Conservation (phyloP, 2,329 filamentous ascomycete species). For the Pseudohalonectria lignicola region DNA sequence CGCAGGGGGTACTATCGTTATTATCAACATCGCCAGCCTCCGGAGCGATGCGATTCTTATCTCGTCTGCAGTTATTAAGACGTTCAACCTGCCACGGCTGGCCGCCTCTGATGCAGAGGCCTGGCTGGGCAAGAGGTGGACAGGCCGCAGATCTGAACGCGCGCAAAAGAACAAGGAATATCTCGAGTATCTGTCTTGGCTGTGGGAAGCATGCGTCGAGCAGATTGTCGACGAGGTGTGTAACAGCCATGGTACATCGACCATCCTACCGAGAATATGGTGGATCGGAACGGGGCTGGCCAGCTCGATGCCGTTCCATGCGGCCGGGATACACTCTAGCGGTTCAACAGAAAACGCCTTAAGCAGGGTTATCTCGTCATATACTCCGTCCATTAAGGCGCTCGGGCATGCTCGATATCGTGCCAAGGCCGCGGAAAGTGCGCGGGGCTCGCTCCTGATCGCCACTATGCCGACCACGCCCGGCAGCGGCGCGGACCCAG, state of each 20-base stretch:
- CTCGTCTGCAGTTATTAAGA: not conserved
- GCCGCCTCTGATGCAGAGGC: not conserved
- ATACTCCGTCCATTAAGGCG: not conserved
- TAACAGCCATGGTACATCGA: not conserved
- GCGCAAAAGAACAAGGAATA: not conserved
- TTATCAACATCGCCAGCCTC: not conserved
- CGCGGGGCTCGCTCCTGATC: not conserved
- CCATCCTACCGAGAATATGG: not conserved
- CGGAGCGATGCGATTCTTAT: not conserved
- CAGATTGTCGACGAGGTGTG: not conserved
- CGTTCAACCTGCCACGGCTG: not conserved
- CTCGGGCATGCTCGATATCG: not conserved
- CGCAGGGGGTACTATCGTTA: not conserved
- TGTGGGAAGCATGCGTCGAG: not conserved
- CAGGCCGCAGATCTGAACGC: not conserved
- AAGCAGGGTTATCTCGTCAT: too few relatives aligned
- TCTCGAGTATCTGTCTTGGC: not conserved
- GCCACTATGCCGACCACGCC: not conserved
- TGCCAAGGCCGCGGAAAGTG: not conserved
- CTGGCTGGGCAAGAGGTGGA: not conserved
- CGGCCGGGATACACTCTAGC: too few relatives aligned
- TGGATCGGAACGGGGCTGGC: not conserved
- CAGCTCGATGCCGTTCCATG: too few relatives aligned
- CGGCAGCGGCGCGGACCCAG: too few relatives aligned
- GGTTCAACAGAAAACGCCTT: too few relatives aligned